These are phyloP conservation scores for Aspergillus fructus DNA, from an alignment of 2,329 filamentous ascomycete genomes.

Conservation along the genomic window DNA sequence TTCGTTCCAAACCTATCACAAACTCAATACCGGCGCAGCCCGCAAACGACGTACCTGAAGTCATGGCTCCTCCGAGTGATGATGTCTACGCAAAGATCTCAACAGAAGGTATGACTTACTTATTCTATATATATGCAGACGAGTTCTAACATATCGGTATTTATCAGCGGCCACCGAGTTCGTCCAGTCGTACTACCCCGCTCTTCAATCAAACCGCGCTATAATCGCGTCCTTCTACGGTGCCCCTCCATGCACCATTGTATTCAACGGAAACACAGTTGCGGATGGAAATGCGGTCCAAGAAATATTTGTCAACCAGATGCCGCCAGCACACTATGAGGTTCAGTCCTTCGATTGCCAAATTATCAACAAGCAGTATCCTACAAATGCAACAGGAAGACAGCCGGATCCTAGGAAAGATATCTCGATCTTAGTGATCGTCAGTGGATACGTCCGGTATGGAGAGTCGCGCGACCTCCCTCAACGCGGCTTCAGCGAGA, in stretches of 20 bases:
- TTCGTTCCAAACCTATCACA: neutral
- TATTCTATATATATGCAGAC: neutral
- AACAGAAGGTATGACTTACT: slow-evolving; percentile 39
- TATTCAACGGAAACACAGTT: slow-evolving; percentile 73
- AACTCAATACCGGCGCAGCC: neutral
- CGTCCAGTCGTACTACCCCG: slow-evolving; percentile 70
- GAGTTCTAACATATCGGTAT: neutral
- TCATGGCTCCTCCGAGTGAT: slow-evolving; percentile 32
- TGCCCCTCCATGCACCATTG: slow-evolving; percentile 62
- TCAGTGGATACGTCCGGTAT: slow-evolving; percentile 71
- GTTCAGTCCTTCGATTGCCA: slow-evolving; percentile 75
- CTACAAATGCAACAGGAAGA: slow-evolving; percentile 49
- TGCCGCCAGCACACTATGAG: slow-evolving; percentile 66
- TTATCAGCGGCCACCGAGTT: slow-evolving; percentile 67
- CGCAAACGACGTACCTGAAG: neutral
- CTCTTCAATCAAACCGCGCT: slow-evolving; percentile 61
- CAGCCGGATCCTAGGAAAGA: slow-evolving; percentile 51
- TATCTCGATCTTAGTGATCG: slow-evolving; percentile 69
- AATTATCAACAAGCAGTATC: slow-evolving; percentile 69
- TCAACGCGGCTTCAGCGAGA: slow-evolving; percentile 73
- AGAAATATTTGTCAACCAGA: slow-evolving; percentile 66
- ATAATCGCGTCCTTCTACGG: slow-evolving; percentile 70
- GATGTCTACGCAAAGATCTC: slow-evolving; percentile 43
- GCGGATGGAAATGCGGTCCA: slow-evolving; percentile 65
- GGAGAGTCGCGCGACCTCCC: slow-evolving; percentile 61